Evolutionary conservation across 495 filamentous ascomycete species (phyloP).

Genomic region (Xylaria nigripes): DNA sequence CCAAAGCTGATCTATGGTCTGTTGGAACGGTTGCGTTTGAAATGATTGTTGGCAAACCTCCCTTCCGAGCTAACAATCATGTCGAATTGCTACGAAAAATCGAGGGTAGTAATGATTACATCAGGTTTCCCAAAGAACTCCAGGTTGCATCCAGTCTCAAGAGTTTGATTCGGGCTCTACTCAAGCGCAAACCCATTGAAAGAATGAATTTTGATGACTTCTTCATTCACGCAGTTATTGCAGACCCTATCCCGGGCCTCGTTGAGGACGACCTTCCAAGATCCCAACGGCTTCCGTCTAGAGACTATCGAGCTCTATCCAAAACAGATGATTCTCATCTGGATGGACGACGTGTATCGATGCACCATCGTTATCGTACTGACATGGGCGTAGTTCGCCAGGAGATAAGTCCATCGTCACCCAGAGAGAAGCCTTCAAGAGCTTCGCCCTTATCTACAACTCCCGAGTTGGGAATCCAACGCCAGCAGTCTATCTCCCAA

Average conservation of each 20-base stretch:
- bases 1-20: slow-evolving; percentile 95
- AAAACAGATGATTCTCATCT: slow-evolving; percentile 24
- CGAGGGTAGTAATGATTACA: slow-evolving; percentile 73
- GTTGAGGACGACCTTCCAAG: slow-evolving; percentile 63
- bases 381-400: slow-evolving; percentile 27
- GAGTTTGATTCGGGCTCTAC: slow-evolving; percentile 63
- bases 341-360: slow-evolving; percentile 18
- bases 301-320: slow-evolving; percentile 18
- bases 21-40: slow-evolving; percentile 91
- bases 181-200: slow-evolving; percentile 80
- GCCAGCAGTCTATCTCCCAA: slow-evolving; percentile 11
- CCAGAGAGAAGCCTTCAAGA: slow-evolving; percentile 31
- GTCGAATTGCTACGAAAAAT: slow-evolving; percentile 90
- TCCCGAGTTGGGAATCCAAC: slow-evolving; percentile 24
- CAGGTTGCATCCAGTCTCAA: slow-evolving; percentile 71
- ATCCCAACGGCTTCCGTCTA: slow-evolving; percentile 20
- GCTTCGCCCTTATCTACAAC: slow-evolving; percentile 33
- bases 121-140: slow-evolving; percentile 69
- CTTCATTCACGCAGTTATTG: slow-evolving; percentile 66
- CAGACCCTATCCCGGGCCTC: slow-evolving; percentile 72
- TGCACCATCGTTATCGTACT: slow-evolving; percentile 22
- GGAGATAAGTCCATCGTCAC: slow-evolving; percentile 18
- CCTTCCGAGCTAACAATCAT: slow-evolving; percentile 87
- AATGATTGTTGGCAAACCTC: slow-evolving; percentile 85
- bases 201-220: slow-evolving; percentile 76